Percentiles rank a stretch among this genome's conserved stretches.
phyloP scores from a whole-genome alignment of 352 stramenopile species.

The Elongisporangium prolatum region DNA sequence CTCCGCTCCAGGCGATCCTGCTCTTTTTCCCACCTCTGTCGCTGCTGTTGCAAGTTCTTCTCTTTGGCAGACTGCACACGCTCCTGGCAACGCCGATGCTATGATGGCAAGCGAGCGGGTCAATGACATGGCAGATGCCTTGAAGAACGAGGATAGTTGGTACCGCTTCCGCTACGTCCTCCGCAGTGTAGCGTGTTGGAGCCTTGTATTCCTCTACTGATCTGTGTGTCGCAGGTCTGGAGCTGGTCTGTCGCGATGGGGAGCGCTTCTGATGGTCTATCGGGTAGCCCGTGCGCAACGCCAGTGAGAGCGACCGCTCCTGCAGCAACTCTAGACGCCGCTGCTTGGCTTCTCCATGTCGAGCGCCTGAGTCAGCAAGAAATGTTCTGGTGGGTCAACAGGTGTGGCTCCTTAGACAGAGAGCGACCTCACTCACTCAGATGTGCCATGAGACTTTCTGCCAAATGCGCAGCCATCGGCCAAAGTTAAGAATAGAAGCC shows the following conservation, averaged over 20 bases:
- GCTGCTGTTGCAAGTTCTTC: constrained; percentile 22
- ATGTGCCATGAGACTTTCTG: background rate
- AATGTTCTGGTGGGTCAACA: background rate
- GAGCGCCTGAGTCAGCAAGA: constrained; percentile 26
- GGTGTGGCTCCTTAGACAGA: background rate
- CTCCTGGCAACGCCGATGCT: constrained; percentile 51
- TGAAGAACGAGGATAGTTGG: constrained; percentile 2
- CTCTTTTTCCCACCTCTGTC: constrained; percentile 20
- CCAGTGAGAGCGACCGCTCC: constrained; percentile 40
- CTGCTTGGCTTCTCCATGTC: constrained; percentile 46
- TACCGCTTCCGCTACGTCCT: constrained; percentile 32
- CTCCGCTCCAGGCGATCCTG: constrained; percentile 27
- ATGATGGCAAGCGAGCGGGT: background rate
- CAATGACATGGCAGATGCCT: background rate
- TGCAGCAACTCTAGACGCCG: constrained; percentile 41
- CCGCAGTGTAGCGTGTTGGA: constrained; percentile 8
- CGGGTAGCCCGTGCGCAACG: constrained; percentile 39
- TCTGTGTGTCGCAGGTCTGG: background rate
- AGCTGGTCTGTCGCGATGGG: background rate
- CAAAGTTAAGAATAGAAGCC: background rate
- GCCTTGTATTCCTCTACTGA: background rate
- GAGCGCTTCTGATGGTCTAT: constrained; percentile 19
- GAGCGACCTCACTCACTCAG: background rate
- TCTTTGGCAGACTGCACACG: constrained; percentile 36
- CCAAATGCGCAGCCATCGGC: background rate